A percentile compares a stretch with the other conserved stretches of the same genome.
These are phyloP conservation scores for Serendipita sp. DNA, from an alignment of 768 basidiomycete genomes.

Conservation along the genomic window DNA sequence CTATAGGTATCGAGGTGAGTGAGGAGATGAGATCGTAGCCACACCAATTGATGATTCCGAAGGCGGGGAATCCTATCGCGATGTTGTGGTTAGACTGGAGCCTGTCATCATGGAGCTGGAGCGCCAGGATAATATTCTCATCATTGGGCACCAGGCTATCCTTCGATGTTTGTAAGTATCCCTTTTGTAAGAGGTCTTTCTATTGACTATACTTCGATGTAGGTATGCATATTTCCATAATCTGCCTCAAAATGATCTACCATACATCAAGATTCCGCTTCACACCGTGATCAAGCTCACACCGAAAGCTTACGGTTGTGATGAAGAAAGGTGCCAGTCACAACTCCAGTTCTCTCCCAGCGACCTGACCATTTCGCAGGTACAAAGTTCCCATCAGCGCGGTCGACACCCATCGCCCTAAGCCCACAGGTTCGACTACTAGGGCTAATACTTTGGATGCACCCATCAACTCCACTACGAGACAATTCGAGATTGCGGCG, in stretches of 20 bases:
- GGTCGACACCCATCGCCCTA: constrained; percentile 83
- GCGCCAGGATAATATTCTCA: constrained; percentile 90
- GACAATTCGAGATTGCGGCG: constrained; percentile 19
- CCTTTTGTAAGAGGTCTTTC: background rate
- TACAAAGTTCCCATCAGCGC: constrained; percentile 84
- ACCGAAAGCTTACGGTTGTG: constrained; percentile 96
- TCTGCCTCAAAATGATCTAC: constrained; percentile 79
- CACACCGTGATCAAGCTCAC: constrained; percentile 98
- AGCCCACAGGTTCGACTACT: constrained; percentile 21
- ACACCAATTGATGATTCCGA: background rate
- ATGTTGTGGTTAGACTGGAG: constrained; percentile 88
- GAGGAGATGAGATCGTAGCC: background rate
- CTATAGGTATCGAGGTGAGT: constrained; percentile 74
- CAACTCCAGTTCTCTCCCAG: background rate
- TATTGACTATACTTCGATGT: background rate
- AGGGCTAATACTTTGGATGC: constrained; percentile 12
- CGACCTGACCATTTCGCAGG: constrained; percentile 24
- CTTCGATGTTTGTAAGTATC: constrained; percentile 38
- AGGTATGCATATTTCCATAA: constrained; percentile 97
- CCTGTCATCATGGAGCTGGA: constrained; percentile 99
- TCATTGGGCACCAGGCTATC: constrained; percentile 93
- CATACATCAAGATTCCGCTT: constrained; percentile 93
- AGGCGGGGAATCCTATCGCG: constrained; percentile 92
- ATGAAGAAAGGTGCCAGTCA: constrained; percentile 66
- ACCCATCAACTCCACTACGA: constrained; percentile 14